Percentiles rank a stretch among this genome's conserved stretches.
These are phyloP conservation scores for Lagerstroemia speciosa DNA, from an alignment of 345 rosid genomes.

Conservation along the genomic window DNA sequence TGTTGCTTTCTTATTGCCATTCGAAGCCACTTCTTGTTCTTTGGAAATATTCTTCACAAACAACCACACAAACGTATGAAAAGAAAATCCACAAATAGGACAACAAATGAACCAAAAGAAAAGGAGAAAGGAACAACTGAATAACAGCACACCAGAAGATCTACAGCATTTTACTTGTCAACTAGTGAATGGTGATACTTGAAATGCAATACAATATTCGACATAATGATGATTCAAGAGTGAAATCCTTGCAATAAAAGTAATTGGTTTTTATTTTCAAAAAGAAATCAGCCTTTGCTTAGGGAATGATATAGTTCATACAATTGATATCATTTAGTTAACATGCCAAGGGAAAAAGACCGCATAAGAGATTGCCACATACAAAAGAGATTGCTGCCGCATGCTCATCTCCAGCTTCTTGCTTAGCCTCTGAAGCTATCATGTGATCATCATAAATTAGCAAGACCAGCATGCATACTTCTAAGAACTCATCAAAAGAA, in stretches of 20 bases:
- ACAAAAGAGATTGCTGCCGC: slow-evolving; percentile 22
- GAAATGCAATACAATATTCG: too few relatives aligned
- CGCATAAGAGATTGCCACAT: slow-evolving; percentile 12
- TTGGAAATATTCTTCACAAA: slow-evolving; percentile 20
- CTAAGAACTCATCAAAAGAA: not conserved
- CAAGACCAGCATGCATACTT: not conserved
- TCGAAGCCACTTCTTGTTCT: slow-evolving; percentile 21
- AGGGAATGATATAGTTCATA: not conserved
- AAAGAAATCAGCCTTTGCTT: not conserved
- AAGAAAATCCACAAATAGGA: not conserved
- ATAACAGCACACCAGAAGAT: not conserved
- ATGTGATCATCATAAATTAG: not conserved
- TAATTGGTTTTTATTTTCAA: not conserved
- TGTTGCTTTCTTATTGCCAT: slow-evolving; percentile 9
- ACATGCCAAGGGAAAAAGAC: not conserved
- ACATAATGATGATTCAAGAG: too few relatives aligned
- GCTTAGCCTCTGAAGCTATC: slow-evolving; percentile 13
- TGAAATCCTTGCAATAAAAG: not conserved
- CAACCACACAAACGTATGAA: not conserved
- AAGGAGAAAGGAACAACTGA: not conserved
- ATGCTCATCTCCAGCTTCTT: slow-evolving; percentile 15
- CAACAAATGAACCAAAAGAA: not conserved
- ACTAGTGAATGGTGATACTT: too few relatives aligned
- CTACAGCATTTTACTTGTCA: not conserved
- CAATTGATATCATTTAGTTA: not conserved